Base-by-base conservation (phyloP, 2,329 filamentous ascomycete genomes). In the Pochonia chlamydosporia region DNA sequence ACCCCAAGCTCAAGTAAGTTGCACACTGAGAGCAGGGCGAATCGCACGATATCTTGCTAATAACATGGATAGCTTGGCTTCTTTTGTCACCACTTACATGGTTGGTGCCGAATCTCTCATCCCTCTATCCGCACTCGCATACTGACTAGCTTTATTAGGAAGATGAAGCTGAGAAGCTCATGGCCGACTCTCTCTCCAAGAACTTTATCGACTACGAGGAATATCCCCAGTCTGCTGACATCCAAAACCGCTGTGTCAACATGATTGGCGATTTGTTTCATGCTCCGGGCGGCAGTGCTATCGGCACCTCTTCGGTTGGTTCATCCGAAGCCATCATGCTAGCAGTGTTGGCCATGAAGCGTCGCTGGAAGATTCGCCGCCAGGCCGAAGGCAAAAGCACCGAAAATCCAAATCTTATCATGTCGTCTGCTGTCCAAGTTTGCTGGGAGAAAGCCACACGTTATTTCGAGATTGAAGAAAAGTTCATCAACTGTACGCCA, bases 81-180 rank as follows among this genome's bases (percentile, higher is more conserved):
- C 85, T 31, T 97, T 97, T 62, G 90, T 96, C 55, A 96, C 91
- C 2, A 96, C 92, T 1, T 96, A 95, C 73, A 96, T 96, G 90
- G 86, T 89, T 46, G 37, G 51, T 46, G 3, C 20, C 28, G 21
- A 39, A n/a, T 30, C 36, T 46, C 49, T 52, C 44, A 47, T 10
- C 9, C n/a, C 35, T 10, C 6, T 44, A 42, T 35, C 40, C 5
- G 5, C 25, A 40, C 31, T 39, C 14, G 47, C 26, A 9, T 13
- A 3, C 20, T 39, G 13, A 39, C 35, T 39, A 5, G 35, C 35
- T n/a, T n/a, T n/a, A 13, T 2, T 57, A 89, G 86, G 91, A 96
- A 72, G 88, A 96, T 40, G 92, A 96, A 68, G 91, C 86, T 18
- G 91, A 96, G 71, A 90, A 95, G 69, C 87, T 51, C 24, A 97